Conservation (phyloP, 441 rosid genomes). For the Pelargonium fulgidum region DNA sequence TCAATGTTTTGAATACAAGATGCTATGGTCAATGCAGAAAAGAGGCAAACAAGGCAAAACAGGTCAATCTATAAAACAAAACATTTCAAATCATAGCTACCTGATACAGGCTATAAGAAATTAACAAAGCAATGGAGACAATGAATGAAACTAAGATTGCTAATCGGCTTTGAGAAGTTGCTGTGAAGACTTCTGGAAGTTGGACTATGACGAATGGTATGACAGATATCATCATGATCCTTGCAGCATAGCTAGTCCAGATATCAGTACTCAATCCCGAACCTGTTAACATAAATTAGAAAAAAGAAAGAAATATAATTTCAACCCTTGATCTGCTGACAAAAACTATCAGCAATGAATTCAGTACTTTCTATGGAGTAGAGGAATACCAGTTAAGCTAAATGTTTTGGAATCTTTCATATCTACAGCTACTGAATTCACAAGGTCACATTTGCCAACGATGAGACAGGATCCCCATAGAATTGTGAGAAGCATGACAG, state of each 20-base stretch:
- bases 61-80: neutral
- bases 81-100: conserved; percentile 5
- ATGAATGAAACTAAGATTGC: conserved; percentile 18
- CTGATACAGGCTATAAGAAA: conserved; percentile 24
- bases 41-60: neutral
- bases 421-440: conserved; percentile 18
- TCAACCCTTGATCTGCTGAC: neutral
- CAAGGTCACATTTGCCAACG: conserved; percentile 25
- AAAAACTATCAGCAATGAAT: neutral
- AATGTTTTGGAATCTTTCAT: conserved; percentile 18
- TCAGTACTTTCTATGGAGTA: neutral
- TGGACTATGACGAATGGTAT: conserved; percentile 19
- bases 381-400: conserved; percentile 21
- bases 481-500: conserved; percentile 26
- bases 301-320: neutral
- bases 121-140: conserved; percentile 16
- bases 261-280: conserved; percentile 17
- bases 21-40: neutral
- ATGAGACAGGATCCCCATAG: conserved; percentile 30
- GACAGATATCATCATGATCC: conserved; percentile 23
- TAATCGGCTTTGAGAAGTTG: conserved; percentile 14
- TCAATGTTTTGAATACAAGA: too few species aligned
- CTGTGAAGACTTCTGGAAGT: conserved; percentile 1
- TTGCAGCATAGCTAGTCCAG: conserved; percentile 25
- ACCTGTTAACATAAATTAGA: neutral